A percentile compares a stretch with the other conserved stretches of the same genome.
Conservation (phyloP, 352 stramenopile species). For the Globisporangium takayamanum region DNA sequence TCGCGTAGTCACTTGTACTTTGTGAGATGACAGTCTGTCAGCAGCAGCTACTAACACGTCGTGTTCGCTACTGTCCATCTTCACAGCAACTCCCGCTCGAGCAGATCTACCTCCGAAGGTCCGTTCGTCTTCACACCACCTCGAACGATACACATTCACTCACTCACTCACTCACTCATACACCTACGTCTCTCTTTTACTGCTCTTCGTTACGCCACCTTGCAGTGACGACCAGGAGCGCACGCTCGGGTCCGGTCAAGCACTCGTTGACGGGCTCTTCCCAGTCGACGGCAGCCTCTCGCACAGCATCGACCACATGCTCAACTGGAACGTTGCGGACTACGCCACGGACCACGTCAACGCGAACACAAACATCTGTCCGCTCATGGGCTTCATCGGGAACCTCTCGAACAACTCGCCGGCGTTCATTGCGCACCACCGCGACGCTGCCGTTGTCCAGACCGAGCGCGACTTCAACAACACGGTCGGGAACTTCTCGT, state of each 20-base stretch:
- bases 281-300: constrained; percentile 43
- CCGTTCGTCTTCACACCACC: background rate
- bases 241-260: constrained; percentile 77
- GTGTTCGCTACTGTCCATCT: background rate
- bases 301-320: constrained; percentile 49
- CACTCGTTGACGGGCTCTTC: constrained; percentile 74
- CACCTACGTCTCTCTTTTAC: background rate
- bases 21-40: background rate
- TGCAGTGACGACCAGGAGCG: constrained; percentile 76
- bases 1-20: background rate
- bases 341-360: constrained; percentile 78
- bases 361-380: constrained; percentile 71
- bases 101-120: constrained; percentile 67
- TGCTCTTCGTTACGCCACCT: background rate
- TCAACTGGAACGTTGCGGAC: constrained; percentile 73
- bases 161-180: background rate
- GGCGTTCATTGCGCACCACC: constrained; percentile 45
- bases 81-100: constrained; percentile 31
- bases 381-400: constrained; percentile 63
- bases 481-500: constrained; percentile 75
- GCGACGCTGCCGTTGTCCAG: constrained; percentile 34
- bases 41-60: background rate
- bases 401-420: constrained; percentile 52
- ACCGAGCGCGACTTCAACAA: constrained; percentile 54
- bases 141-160: background rate